These are phyloP conservation scores for Saccharum spontaneum DNA, from an alignment of 176 grass and related monocot species.

Conservation along the genomic window DNA sequence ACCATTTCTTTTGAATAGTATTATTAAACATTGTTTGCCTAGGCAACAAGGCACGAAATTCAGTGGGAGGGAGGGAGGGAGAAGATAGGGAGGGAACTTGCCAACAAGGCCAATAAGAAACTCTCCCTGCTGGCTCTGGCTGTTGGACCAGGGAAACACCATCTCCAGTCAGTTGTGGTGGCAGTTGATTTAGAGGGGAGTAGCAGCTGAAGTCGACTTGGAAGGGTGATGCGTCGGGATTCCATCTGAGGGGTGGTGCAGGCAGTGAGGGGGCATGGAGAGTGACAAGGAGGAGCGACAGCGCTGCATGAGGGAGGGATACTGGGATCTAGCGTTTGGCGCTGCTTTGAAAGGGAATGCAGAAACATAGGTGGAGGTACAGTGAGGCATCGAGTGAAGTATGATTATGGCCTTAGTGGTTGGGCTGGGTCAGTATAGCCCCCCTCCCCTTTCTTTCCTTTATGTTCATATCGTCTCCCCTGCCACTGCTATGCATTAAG, in stretches of 20 bases:
- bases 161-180: not conserved
- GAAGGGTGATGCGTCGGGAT: not conserved
- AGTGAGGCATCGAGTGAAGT: not conserved
- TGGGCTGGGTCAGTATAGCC: not conserved
- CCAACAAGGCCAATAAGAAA: not conserved
- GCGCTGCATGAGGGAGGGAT: not conserved
- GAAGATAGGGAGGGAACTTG: not conserved
- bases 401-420: not conserved
- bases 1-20: constrained; percentile 34
- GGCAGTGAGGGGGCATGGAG: not conserved
- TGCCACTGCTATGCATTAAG: not conserved
- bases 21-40: constrained; percentile 3
- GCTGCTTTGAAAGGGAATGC: not conserved
- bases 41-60: not conserved
- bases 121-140: not conserved
- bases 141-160: too few species aligned
- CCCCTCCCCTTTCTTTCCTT: not conserved
- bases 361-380: not conserved
- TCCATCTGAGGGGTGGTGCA: not conserved
- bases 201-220: not conserved
- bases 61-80: not conserved
- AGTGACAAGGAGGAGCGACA: not conserved
- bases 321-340: not conserved
- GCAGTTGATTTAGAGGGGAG: not conserved
- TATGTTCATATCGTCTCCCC: not conserved